Percentiles rank a stretch among this genome's conserved stretches.
Conservation (phyloP, 2,329 filamentous ascomycete genomes). For the Aspergillus eucalypticola region DNA sequence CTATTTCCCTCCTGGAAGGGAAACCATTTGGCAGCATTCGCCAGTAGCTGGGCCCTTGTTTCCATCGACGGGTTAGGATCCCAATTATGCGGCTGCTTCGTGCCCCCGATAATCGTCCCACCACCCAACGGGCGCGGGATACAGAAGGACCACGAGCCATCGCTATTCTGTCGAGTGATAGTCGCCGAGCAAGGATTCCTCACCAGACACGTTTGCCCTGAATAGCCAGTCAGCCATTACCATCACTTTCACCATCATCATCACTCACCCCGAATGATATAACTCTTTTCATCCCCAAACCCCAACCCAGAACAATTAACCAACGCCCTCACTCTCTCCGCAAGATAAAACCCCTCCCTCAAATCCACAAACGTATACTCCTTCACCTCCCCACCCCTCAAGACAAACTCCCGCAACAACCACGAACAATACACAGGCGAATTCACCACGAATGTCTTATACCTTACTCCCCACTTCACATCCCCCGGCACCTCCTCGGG, state of each 20-base stretch:
- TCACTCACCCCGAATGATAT: conserved; percentile 44
- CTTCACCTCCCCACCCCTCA: conserved; percentile 38
- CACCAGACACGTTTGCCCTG: conserved; percentile 51
- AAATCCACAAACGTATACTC: conserved; percentile 30
- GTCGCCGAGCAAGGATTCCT: conserved; percentile 46
- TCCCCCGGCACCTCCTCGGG: conserved; percentile 33
- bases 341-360: conserved; percentile 43
- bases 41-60: conserved; percentile 52
- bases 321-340: conserved; percentile 36
- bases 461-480: conserved; percentile 45
- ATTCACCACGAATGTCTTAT: conserved; percentile 46
- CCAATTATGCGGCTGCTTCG: conserved; percentile 63
- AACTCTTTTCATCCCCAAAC: conserved; percentile 44
- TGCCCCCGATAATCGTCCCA: conserved; percentile 67
- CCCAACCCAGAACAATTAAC: conserved; percentile 50
- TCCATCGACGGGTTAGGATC: conserved; percentile 50
- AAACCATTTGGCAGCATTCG: conserved; percentile 43
- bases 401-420: conserved; percentile 43
- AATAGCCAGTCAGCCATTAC: neutral
- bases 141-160: conserved; percentile 64
- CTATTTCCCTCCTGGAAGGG: conserved; percentile 40
- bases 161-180: conserved; percentile 62
- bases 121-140: conserved; percentile 63
- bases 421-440: conserved; percentile 46
- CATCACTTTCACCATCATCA: neutral